Base-by-base conservation (phyloP, 352 stramenopile genomes). In the Bremia lactucae region DNA sequence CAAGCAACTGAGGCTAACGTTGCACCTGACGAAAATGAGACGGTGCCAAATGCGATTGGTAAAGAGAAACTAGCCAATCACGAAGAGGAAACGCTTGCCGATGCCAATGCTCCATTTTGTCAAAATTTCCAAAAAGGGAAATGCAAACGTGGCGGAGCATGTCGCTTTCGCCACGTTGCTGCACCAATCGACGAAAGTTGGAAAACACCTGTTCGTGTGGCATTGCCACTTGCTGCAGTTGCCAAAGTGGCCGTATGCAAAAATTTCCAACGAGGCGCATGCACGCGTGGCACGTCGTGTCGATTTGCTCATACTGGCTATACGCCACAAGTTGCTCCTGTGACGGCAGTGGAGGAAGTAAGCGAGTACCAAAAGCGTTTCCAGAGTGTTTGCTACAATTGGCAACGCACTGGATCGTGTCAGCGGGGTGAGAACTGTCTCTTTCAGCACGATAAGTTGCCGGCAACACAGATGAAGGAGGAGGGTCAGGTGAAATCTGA, bases 121-220 rank as follows among this genome's bases (percentile, higher is more conserved):
- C 65, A 80, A 28, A 82, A 80, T 36, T 85, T 65, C 49, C 68
- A 75, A 25, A 81, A 82, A 43, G 64, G 68, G 29, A 79, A 80
- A 36, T 85, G 72, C 48, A 85, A 85, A 46, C 73, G 73, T 39
- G 73, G 73, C 8, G 31, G 41, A 2, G 52, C 63, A 2, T 86
- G 73, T 59, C 72, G 72, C 10, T 86, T 82, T 53, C 62, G 65
- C 25, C 73, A 86, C 52, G 44, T 77, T 16, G 33, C 49, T n/a
- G 52, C 41, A 10, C 35, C 26, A 23, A 20, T 58, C 10, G 34
- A 70, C 13, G 41, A 63, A 25, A 18, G 15, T 5, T 62, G 45
- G 36, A 57, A 48, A 14, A 49, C 40, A 22, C 58, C 64, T 0
- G 65, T 58, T 38, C 68, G 63, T 21, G 66, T 75, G 11, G 50